Conservation (phyloP, 2,329 filamentous ascomycete species). For the Diatrype stigma region DNA sequence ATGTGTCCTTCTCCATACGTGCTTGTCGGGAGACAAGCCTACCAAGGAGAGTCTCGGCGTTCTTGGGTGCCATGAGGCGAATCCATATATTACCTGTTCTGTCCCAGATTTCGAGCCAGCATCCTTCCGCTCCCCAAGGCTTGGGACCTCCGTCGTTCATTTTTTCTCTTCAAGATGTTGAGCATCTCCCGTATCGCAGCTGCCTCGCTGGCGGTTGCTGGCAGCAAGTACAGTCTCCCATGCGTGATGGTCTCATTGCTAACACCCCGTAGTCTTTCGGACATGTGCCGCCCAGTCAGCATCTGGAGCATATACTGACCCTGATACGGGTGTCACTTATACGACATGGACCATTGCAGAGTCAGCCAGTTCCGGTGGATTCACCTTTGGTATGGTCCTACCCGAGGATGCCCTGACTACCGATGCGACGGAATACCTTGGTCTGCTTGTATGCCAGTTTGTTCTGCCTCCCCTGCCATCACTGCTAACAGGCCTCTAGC, state of each 20-base stretch:
- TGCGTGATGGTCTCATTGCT: constrained; percentile 6
- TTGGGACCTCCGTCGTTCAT: constrained; percentile 18
- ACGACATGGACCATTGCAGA: constrained; percentile 20
- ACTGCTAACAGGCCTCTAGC: constrained; percentile 15
- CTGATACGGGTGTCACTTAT: constrained; percentile 25
- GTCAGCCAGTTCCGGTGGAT: constrained; percentile 8
- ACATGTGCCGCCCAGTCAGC: constrained; percentile 23
- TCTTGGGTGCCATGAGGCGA: constrained; percentile 6
- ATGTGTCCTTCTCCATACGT: constrained; percentile 8
- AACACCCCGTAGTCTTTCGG: constrained; percentile 18
- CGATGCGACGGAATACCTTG: constrained; percentile 26
- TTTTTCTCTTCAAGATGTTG: constrained; percentile 26
- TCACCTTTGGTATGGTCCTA: constrained; percentile 24
- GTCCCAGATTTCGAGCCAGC: constrained; percentile 7
- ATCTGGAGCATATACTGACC: constrained; percentile 23
- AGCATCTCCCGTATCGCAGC: constrained; percentile 24
- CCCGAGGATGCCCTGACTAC: constrained; percentile 26
- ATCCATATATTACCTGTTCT: constrained; percentile 21
- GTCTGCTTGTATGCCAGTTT: constrained; percentile 22
- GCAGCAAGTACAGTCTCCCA: constrained; percentile 17
- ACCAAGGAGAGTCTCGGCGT: constrained; percentile 13
- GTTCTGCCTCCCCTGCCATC: background rate
- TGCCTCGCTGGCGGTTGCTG: constrained; percentile 24
- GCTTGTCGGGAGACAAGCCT: constrained; percentile 21
- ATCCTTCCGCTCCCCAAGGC: constrained; percentile 16